A percentile compares a stretch with the other conserved stretches of the same genome.
Conservation (phyloP, 345 rosid genomes). For the Camelina hispida region DNA sequence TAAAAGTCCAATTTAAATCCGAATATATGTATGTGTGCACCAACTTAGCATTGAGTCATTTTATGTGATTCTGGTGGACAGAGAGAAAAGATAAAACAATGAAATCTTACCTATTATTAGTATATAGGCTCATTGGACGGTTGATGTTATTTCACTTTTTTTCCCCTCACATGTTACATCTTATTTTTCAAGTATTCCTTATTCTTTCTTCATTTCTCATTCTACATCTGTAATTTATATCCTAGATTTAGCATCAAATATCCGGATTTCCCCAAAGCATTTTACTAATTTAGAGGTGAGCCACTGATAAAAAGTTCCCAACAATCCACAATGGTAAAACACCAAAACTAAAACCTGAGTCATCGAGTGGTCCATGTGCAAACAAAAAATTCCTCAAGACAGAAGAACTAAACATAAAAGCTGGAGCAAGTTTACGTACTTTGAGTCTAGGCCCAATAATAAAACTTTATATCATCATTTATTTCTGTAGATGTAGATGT, state of each 20-base stretch:
- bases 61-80: conserved; percentile 28
- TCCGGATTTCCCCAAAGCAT: neutral
- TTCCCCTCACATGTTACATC: conserved; percentile 4
- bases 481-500: neutral
- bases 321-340: neutral
- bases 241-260: neutral
- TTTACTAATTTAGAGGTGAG: neutral
- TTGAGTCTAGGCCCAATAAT: neutral
- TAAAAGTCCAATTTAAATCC: conserved; percentile 4
- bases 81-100: conserved; percentile 24
- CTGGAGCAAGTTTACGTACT: neutral
- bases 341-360: neutral
- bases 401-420: too few relatives aligned
- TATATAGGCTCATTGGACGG: conserved; percentile 35
- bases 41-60: conserved; percentile 24
- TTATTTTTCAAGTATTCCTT: neutral
- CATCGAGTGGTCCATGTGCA: too few relatives aligned
- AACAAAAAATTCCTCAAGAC: too few relatives aligned
- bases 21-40: conserved; percentile 16
- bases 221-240: neutral
- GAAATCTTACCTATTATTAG: conserved; percentile 30
- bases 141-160: conserved; percentile 15
- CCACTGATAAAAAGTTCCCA: neutral
- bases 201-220: conserved; percentile 12
- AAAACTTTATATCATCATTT: neutral